Evolutionary conservation across 2,329 filamentous ascomycete genomes (phyloP), one percentile per base, ranked within the genome.

Genomic region (Domatiomyces catenatus): DNA sequence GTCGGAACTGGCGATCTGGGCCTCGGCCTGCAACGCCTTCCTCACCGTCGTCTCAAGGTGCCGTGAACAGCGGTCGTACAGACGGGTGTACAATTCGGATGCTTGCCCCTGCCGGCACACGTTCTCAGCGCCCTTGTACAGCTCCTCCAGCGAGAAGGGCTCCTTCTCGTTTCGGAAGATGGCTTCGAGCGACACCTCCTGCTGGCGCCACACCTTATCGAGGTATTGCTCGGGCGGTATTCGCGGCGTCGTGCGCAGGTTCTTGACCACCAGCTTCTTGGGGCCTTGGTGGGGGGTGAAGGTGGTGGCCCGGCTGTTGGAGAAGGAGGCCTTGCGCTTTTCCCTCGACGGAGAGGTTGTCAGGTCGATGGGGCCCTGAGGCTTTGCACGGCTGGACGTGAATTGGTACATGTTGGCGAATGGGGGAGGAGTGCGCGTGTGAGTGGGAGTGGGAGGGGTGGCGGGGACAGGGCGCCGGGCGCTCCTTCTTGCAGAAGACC

Each of bases 251-350:
- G 77, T 75, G 52, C 83, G 80, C 56, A 95, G 75, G 64, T 95
- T 96, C 76, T 94, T 94, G 60, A 98, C 86, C n/a, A 90, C 78
- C 45, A 98, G 76, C 67, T 84, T 89, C 72, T 84, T 89, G 18
- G 86, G 81, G 28, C 87, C 88, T 8, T 75, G 73, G 60, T 86
- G 80, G 10, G 86, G 81, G 58, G 83, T 84, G 62, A 89, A 86
- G 48, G 71, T 70, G 49, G 64, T 66, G 46, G 66, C 64, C 18
- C 63, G 66, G 42, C 62, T 55, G 15, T 42, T 44, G 19, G 52
- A 46, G 36, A 58, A 56, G 7, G 62, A 55, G 43, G 61, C 63
- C 54, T 63, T 64, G 50, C 59, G 60, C 48, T 61, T 69, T 42
- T 53, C 52, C 2, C 51, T 61, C 58, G 67, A 56, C 2, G 59